Conservation (phyloP, 73 alveolate genomes). For the Paramecium bursaria region DNA sequence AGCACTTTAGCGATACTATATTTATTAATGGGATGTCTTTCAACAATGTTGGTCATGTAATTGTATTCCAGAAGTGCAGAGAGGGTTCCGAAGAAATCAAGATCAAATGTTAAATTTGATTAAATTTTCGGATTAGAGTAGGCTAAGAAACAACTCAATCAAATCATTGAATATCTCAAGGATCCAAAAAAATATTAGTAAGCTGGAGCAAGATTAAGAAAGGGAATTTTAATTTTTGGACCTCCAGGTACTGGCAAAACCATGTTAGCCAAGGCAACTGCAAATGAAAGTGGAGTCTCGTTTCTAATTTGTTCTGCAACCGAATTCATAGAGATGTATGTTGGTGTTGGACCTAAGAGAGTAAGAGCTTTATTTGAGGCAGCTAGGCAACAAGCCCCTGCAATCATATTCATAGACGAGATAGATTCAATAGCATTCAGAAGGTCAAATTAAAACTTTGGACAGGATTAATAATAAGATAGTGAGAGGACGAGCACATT, state of each 20-base stretch:
- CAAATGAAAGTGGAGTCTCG: slow-evolving; percentile 86
- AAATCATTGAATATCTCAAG: slow-evolving; percentile 59
- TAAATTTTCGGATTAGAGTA: slow-evolving; percentile 59
- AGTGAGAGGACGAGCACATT: slow-evolving; percentile 69
- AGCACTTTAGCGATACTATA: too few species aligned
- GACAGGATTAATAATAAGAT: slow-evolving; percentile 59
- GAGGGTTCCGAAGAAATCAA: too few species aligned
- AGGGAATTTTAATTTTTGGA: slow-evolving; percentile 69
- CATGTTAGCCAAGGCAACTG: slow-evolving; percentile 94
- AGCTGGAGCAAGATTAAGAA: slow-evolving; percentile 70
- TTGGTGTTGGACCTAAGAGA: slow-evolving; percentile 95
- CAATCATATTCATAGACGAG: slow-evolving; percentile 94
- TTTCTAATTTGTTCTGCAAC: slow-evolving; percentile 87
- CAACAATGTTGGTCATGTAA: too few species aligned
- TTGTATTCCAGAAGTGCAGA: too few species aligned
- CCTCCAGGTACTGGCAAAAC: slow-evolving; percentile 95
- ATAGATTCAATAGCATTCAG: slow-evolving; percentile 86
- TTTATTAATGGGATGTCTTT: too few species aligned
- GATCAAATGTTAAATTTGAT: slow-evolving; percentile 55
- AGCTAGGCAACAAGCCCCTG: slow-evolving; percentile 89
- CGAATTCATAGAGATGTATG: slow-evolving; percentile 92
- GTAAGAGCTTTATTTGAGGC: slow-evolving; percentile 87
- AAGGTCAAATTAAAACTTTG: slow-evolving; percentile 74
- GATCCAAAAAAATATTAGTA: slow-evolving; percentile 42
- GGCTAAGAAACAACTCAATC: slow-evolving; percentile 56